Conservation (phyloP, 495 filamentous ascomycete species). For the Talaromyces borbonicus region DNA sequence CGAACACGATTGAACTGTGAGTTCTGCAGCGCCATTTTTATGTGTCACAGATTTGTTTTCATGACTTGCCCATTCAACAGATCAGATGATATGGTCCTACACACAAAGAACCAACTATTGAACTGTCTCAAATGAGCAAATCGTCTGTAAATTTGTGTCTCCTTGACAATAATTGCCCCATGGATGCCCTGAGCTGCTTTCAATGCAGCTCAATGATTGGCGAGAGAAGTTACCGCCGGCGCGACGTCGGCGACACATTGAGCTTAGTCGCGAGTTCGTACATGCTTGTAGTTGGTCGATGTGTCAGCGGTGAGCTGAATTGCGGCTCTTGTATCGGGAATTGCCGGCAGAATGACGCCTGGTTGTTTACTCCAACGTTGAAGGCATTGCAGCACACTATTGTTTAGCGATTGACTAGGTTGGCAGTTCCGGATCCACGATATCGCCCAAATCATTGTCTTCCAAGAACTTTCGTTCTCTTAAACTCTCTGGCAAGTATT, state of each 20-base stretch:
- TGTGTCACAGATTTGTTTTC: no score
- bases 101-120: no score
- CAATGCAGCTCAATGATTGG: background rate
- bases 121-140: no score
- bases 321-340: no score
- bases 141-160: no score
- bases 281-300: background rate
- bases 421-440: constrained; percentile 53
- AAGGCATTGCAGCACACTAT: no score
- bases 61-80: no score
- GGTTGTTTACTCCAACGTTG: constrained; percentile 4
- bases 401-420: no score
- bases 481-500: constrained; percentile 75
- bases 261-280: constrained; percentile 1
- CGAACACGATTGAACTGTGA: no score
- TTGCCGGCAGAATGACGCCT: background rate
- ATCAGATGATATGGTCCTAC: no score
- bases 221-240: background rate
- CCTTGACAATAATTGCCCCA: no score
- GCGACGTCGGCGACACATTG: background rate
- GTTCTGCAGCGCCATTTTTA: no score
- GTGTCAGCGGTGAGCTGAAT: background rate
- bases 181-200: background rate
- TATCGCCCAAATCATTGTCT: constrained; percentile 66
- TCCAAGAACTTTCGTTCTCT: constrained; percentile 66